Conservation (phyloP, 2,329 filamentous ascomycete genomes). For the Aureobasidium sp. region DNA sequence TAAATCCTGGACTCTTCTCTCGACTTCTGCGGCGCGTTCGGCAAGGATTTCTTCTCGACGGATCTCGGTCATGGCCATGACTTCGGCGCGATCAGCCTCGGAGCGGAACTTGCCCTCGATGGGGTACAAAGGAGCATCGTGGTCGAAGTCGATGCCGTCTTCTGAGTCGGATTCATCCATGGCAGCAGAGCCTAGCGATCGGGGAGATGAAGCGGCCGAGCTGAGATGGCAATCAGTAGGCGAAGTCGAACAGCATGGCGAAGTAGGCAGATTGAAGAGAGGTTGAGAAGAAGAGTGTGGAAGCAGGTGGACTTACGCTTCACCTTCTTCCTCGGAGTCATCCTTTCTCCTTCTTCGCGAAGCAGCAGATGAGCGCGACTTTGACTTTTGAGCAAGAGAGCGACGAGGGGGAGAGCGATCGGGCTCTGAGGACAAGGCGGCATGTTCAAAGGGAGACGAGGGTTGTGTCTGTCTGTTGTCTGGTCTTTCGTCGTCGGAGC, state of each 20-base stretch:
- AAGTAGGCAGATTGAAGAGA: constrained; percentile 13
- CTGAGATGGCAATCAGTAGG: constrained; percentile 33
- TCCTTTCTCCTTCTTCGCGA: constrained; percentile 35
- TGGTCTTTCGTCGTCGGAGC: constrained; percentile 38
- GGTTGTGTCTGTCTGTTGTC: constrained; percentile 25
- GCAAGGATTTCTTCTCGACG: constrained; percentile 85
- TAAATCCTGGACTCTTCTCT: constrained; percentile 72
- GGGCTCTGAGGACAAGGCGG: constrained; percentile 11
- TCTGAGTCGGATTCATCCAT: constrained; percentile 86
- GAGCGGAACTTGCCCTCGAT: constrained; percentile 74
- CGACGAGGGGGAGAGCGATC: constrained; percentile 26
- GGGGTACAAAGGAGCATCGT: constrained; percentile 63
- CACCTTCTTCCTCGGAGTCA: constrained; percentile 67
- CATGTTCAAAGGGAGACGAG: constrained; percentile 8
- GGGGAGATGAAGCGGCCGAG: constrained; percentile 58
- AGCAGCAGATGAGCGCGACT: constrained; percentile 24
- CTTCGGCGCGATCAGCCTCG: constrained; percentile 47
- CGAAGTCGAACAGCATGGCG: constrained; percentile 7
- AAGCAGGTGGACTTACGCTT: constrained; percentile 58
- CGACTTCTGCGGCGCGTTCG: constrained; percentile 74
- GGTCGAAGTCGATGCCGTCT: constrained; percentile 40
- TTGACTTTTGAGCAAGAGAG: constrained; percentile 41
- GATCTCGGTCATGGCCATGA: constrained; percentile 81
- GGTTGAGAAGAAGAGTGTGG: constrained; percentile 4
- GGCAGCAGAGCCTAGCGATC: constrained; percentile 70